Evolutionary conservation across 116 monocot species (phyloP).

Genomic region (Dioscorea cayenensis): DNA sequence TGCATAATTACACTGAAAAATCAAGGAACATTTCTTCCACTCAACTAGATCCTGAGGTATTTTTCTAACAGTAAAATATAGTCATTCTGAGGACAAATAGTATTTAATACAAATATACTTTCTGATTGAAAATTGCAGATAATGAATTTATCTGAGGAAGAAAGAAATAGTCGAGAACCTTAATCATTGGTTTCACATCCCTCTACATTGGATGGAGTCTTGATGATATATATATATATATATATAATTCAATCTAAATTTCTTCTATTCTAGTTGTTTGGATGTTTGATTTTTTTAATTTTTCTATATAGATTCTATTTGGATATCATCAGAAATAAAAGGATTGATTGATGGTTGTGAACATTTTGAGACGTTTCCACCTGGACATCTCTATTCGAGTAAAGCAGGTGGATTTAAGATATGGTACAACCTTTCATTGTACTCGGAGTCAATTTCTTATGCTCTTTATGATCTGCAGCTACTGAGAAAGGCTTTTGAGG

Average conservation of each 20-base stretch:
- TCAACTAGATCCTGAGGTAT: constrained; percentile 36
- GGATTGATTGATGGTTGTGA: constrained; percentile 88
- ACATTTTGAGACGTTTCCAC: constrained; percentile 81
- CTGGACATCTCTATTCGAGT: constrained; percentile 88
- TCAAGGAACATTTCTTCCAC: constrained; percentile 43
- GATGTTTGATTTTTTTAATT: no score
- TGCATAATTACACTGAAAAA: constrained; percentile 46
- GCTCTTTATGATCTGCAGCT: constrained; percentile 54
- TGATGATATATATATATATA: constrained; percentile 31
- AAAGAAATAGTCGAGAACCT: constrained; percentile 6
- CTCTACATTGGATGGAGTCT: constrained; percentile 79
- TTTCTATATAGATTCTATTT: constrained; percentile 55
- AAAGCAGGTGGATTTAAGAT: constrained; percentile 49
- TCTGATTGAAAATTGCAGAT: not conserved
- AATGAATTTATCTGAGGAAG: constrained; percentile 16
- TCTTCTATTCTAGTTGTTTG: not conserved
- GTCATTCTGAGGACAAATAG: not conserved
- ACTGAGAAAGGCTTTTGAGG: constrained; percentile 78
- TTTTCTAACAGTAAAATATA: not conserved
- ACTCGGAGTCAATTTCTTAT: constrained; percentile 56
- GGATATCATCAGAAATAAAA: constrained; percentile 96
- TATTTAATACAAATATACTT: not conserved
- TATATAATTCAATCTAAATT: no score
- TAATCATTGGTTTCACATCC: constrained; percentile 52
- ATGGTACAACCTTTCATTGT: constrained; percentile 88